Percentiles rank a stretch among this genome's conserved stretches.
phyloP scores from a whole-genome alignment of 192 early-diverging fungal species.

The Pilobolus umbonatus region DNA sequence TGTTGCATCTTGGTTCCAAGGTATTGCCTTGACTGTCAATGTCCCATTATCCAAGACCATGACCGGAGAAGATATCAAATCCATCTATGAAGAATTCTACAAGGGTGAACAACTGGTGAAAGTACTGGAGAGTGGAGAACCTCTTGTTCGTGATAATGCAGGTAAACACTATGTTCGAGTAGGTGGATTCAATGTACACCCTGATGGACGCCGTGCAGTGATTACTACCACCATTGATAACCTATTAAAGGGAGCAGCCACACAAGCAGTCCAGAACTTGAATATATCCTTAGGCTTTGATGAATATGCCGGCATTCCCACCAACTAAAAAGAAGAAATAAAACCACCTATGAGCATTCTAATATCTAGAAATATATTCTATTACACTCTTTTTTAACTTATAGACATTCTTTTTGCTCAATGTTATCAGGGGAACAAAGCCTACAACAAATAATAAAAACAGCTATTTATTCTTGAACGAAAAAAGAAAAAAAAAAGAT shows the following conservation, averaged over 20 bases:
- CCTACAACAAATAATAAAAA: too few relatives aligned
- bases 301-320: slow-evolving; percentile 89
- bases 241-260: slow-evolving; percentile 96
- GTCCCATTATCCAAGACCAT: slow-evolving; percentile 78
- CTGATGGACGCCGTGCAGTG: slow-evolving; percentile 74
- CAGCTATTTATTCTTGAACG: too few relatives aligned
- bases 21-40: slow-evolving; percentile 85
- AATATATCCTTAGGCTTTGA: slow-evolving; percentile 88
- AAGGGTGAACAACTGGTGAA: slow-evolving; percentile 75
- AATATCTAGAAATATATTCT: too few relatives aligned
- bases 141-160: slow-evolving; percentile 86
- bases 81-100: slow-evolving; percentile 70
- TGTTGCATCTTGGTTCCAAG: slow-evolving; percentile 91
- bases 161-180: slow-evolving; percentile 85
- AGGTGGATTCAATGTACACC: slow-evolving; percentile 89
- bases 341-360: too few relatives aligned
- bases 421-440: too few relatives aligned
- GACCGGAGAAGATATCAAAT: slow-evolving; percentile 64
- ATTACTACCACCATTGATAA: slow-evolving; percentile 94
- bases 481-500: too few relatives aligned
- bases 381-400: too few relatives aligned
- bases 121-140: slow-evolving; percentile 62
- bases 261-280: slow-evolving; percentile 97
- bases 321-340: slow-evolving; percentile 12
- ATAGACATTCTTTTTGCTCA: too few relatives aligned